Evolutionary conservation across 768 basidiomycete genomes (phyloP).

Genomic region (Mycena venus): DNA sequence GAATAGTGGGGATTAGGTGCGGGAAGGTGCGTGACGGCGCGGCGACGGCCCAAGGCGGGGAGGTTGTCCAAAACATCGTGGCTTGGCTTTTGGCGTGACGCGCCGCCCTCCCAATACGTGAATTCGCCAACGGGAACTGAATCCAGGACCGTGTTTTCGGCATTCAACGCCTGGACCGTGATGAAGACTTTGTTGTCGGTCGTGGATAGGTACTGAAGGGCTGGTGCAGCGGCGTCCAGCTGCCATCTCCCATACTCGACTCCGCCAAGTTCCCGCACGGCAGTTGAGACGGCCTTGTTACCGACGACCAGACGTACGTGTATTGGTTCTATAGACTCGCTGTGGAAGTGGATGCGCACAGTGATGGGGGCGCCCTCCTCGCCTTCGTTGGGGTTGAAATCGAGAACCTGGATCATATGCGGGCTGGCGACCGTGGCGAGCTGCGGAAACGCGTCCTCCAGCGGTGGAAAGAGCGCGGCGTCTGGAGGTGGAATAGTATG

Average conservation of each 20-base stretch:
- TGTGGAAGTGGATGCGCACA: constrained; percentile 72
- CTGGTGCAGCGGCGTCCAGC: constrained; percentile 73
- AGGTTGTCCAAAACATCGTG: constrained; percentile 3
- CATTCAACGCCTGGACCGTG: constrained; percentile 74
- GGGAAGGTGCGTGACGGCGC: constrained; percentile 32
- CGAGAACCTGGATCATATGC: constrained; percentile 74
- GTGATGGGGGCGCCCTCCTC: constrained; percentile 72
- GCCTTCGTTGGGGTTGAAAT: constrained; percentile 76
- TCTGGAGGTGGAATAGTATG: not conserved
- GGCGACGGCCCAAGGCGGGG: constrained; percentile 23
- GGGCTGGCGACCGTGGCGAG: constrained; percentile 60
- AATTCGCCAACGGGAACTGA: constrained; percentile 81
- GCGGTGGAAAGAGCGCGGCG: not conserved
- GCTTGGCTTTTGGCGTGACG: constrained; percentile 30
- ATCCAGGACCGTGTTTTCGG: constrained; percentile 68
- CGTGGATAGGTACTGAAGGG: constrained; percentile 57
- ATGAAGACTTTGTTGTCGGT: constrained; percentile 61
- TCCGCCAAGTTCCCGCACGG: constrained; percentile 67
- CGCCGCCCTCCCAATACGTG: constrained; percentile 68
- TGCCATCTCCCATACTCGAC: constrained; percentile 70
- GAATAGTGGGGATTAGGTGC: constrained; percentile 25
- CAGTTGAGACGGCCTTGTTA: constrained; percentile 74
- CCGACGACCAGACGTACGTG: constrained; percentile 84
- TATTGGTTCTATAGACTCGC: constrained; percentile 62
- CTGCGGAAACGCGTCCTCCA: constrained; percentile 30